Evolutionary conservation across 148 eudicot genomes (phyloP), one percentile per base, ranked within the genome.

Genomic region (Vaccinium macrocarpon): DNA sequence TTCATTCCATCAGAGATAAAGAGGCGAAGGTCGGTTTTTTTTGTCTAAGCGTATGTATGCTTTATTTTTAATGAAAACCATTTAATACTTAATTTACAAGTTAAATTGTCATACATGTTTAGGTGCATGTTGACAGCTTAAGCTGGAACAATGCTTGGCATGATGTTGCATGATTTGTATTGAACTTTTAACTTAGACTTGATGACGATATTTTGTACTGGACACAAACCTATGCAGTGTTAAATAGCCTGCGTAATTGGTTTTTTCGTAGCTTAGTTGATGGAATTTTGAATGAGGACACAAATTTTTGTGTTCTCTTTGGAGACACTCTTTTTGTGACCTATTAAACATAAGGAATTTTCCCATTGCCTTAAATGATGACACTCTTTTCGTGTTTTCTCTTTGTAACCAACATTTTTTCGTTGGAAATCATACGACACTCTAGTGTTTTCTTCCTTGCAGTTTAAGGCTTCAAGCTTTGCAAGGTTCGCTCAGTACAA

Each of bases 401-500:
- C 35, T 32, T 3, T 32, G 35, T 32, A 32, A 32, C 35, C 35
- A 32, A 32, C 23, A 9, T 74, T 23, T 64, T 57, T 71, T 71
- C 8, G 8, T 59, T 83, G 2, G 18, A 50, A 15, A 50, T 76
- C 5, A 55, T 78, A 4, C 32, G 5, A 84, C 53, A 10, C 59
- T 2, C 23, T 50, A 6, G n/a, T 4, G 1, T 74, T 56, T 29
- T 48, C 52, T 53, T 8, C n/a, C 8, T 4, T 89, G 86, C 90
- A 91, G 93, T 88, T 87, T 5, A 91, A 91, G 90, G 0, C 35
- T 32, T 32, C 2, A 32, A 32, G 35, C 89, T 91, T 0, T 91
- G 93, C 89, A 91, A 91, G 71, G 93, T 91, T 57, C 89, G 91
- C n/a, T 88, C 91, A 0, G 84, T 91, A 15, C 90, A 87, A 84